Evolutionary conservation across 2,329 filamentous ascomycete genomes (phyloP).

Genomic region (Xylaria sp.): DNA sequence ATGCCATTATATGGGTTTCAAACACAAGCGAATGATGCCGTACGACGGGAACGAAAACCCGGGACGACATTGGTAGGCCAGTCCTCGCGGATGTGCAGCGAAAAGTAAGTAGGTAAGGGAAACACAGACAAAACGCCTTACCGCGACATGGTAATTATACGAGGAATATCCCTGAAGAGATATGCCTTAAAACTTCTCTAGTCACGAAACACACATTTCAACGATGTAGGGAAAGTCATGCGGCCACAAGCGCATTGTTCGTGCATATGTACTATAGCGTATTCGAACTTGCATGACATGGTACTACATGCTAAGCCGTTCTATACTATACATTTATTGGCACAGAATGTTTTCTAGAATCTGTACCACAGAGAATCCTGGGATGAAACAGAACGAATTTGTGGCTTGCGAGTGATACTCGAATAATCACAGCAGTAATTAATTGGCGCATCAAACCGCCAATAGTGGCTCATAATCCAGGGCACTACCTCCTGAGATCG

Average conservation of each 20-base stretch:
- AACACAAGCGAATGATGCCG: not conserved
- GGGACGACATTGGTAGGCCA: not conserved
- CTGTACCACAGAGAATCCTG: not conserved
- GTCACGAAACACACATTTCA: not conserved
- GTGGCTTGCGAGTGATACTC: not conserved
- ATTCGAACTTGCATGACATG: not conserved
- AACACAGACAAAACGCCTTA: not conserved
- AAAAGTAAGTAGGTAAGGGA: too few species aligned
- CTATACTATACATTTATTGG: not conserved
- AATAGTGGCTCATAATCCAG: not conserved
- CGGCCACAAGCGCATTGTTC: not conserved
- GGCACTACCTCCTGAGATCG: not conserved
- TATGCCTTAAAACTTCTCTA: not conserved
- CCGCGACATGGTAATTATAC: not conserved
- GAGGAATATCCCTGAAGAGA: conserved; percentile 12
- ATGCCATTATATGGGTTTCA: conserved; percentile 2
- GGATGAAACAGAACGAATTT: not conserved
- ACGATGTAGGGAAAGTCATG: not conserved
- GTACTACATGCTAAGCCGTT: not conserved
- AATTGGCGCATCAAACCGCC: not conserved
- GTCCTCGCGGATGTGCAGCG: too few species aligned
- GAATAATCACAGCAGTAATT: not conserved
- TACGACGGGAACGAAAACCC: not conserved
- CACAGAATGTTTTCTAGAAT: not conserved
- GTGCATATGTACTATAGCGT: not conserved